Evolutionary conservation across 2,329 filamentous ascomycete species (phyloP), one percentile per base, ranked within the genome.

Genomic region (Xylariaceae sp.): DNA sequence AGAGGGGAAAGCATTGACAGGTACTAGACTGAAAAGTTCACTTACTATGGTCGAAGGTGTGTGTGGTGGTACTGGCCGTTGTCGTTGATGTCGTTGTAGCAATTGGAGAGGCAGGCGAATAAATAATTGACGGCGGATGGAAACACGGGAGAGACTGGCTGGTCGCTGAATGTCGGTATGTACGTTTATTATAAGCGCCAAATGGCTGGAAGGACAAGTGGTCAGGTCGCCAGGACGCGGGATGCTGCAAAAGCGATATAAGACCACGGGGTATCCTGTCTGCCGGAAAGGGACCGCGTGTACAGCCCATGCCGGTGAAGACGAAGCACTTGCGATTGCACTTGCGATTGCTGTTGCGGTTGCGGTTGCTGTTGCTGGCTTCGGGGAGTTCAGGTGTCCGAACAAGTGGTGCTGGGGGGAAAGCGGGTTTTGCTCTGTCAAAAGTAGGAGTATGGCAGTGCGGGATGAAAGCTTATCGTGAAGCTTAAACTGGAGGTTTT

Each of bases 171-270:
- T 46, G 46, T 40, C n/a, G 55, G 55, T 19, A 3, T 6, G 8
- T 9, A 67, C 27, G 5, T 30, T 3, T 44, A 9, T 27, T 44
- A 30, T 44, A 44, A 8, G 31, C 7, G 29, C 41, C 6, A 26
- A 26, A 9, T 6, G 41, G 12, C 41, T 27, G 41, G 9, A 27
- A 30, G 29, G 41, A 44, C n/a, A 44, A 7, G 27, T 30, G 41
- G 31, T 12, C 6, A 27, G 12, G 9, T 11, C 9, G 27, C 27
- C 27, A 26, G 27, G 9, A 11, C 5, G 4, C 27, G 41, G 8
- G 29, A 12, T 30, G 41, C 27, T 30, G 41, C 5, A 37, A 30
- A 27, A 44, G 31, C 7, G 9, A 26, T 12, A 30, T 44, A 30
- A 19, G 4, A 19, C 31, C 26, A 44, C n/a, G 41, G 29, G 8